Evolutionary conservation across 257 asterid species (phyloP), one percentile per base, ranked within the genome.

Genomic region (Orobanche coerulescens): DNA sequence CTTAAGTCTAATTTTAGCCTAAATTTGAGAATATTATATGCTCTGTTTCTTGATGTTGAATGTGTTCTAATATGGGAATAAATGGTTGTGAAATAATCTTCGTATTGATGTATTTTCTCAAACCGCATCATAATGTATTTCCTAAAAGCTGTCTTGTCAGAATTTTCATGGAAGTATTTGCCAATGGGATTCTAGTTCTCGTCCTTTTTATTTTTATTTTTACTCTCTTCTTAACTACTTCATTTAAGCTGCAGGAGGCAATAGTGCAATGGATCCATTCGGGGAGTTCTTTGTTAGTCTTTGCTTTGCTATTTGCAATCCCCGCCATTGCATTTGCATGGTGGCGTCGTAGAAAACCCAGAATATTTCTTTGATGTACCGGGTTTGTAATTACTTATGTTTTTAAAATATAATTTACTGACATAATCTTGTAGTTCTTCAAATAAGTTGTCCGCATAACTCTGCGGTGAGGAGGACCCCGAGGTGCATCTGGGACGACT

Each of bases 341-440:
- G 85, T 69, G 82, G 82, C 82, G 85, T 5, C 71, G 85, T 31
- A 71, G 85, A 66, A 80, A 76, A 58, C 85, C 85, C 73, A 64
- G 85, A 80, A 64, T 71, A 68, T 68, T 80, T 76, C 78, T 80
- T 80, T 6, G 85, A 80, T 43, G 82, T 80, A 20, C 85, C 82
- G n/a, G 85, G 85, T 80, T 19, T 3, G 52, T 54, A 62, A 23
- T 43, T 62, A 9, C 5, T 50, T 19, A 55, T 34, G 7, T 0
- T 40, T 52, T n/a, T 23, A 31, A 16, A 47, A 19, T 47, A 47
- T 7, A 19, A 47, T 30, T 2, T 37, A 31, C 44, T 7, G 1
- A n/a, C 18, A 48, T 50, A 34, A 42, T 61, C 39, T 19, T 19
- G n/a, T 54, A 14, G 20, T 50, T 60, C 12, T 67, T 56, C 25